Conservation (phyloP, 169 alveolate genomes). For the Eimeria tenella region DNA sequence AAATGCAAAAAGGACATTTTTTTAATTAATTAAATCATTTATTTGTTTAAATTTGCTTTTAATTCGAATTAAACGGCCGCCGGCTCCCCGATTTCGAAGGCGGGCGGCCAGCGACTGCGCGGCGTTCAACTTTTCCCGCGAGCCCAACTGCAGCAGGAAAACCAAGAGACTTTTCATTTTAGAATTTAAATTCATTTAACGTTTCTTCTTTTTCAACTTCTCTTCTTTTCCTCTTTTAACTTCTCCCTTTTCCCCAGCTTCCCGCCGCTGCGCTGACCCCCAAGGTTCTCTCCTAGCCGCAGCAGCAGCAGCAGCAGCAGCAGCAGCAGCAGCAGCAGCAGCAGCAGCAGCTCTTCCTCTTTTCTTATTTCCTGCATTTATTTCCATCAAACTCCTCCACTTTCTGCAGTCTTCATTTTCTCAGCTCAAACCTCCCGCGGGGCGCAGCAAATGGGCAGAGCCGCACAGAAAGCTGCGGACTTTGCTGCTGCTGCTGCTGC, state of each 20-base stretch:
- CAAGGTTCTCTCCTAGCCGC: too few relatives aligned
- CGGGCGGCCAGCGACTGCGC: neutral
- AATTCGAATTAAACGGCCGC: neutral
- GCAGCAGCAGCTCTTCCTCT: neutral
- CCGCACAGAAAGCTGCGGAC: neutral
- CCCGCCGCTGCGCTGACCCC: too few relatives aligned
- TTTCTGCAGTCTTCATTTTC: neutral
- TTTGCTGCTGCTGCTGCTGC: neutral
- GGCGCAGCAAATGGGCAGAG: neutral
- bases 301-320: neutral
- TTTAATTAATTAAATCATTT: too few relatives aligned
- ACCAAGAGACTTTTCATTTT: too few relatives aligned
- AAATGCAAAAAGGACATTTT: too few relatives aligned
- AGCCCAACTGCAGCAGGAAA: neutral
- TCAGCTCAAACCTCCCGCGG: neutral
- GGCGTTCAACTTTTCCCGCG: neutral
- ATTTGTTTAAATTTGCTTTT: too few relatives aligned
- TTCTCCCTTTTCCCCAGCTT: neutral
- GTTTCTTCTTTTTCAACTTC: neutral
- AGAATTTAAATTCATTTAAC: neutral
- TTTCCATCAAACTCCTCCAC: neutral
- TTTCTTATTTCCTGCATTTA: neutral
- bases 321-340: conserved; percentile 3
- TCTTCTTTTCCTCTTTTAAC: neutral
- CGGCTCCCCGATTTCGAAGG: too few relatives aligned